Percentiles rank a stretch among this genome's conserved stretches.
Evolutionary conservation across 257 asterid species (phyloP).

Genomic region (Fraxinus anomala): DNA sequence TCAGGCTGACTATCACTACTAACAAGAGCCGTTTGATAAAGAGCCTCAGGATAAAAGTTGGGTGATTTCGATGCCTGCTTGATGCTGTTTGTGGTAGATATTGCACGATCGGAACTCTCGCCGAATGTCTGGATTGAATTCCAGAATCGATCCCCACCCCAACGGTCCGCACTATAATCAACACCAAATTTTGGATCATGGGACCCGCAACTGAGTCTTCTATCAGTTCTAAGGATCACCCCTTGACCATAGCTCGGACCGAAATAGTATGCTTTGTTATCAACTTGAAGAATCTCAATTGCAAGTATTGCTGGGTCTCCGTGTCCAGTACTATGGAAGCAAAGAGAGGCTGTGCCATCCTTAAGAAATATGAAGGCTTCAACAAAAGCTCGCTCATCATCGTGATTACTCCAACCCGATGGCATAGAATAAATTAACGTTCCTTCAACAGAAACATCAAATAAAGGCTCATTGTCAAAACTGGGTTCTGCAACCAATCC

Average conservation of each 20-base stretch:
- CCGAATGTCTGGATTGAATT: constrained; percentile 57
- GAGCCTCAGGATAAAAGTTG: constrained; percentile 83
- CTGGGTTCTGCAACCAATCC: constrained; percentile 70
- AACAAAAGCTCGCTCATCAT: constrained; percentile 70
- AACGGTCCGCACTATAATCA: constrained; percentile 72
- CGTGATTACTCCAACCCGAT: constrained; percentile 91
- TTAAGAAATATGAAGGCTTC: constrained; percentile 79
- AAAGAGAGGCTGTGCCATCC: constrained; percentile 84
- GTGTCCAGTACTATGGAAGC: constrained; percentile 98
- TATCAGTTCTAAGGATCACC: constrained; percentile 73
- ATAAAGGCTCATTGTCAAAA: constrained; percentile 80
- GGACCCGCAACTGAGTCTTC: constrained; percentile 76
- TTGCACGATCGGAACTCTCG: constrained; percentile 43
- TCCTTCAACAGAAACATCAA: constrained; percentile 91
- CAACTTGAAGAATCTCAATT: constrained; percentile 87
- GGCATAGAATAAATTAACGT: constrained; percentile 82
- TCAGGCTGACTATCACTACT: constrained; percentile 64
- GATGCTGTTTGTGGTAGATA: constrained; percentile 47
- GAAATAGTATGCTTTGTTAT: constrained; percentile 66
- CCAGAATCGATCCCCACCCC: constrained; percentile 99
- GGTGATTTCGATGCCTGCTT: constrained; percentile 59
- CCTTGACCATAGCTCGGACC: constrained; percentile 81
- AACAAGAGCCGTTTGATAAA: constrained; percentile 73
- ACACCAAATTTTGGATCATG: constrained; percentile 59
- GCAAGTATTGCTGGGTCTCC: constrained; percentile 93